Evolutionary conservation across 139 green algal species (phyloP), one percentile per base, ranked within the genome.

Genomic region (Chlamydomonas sphaeroides): DNA sequence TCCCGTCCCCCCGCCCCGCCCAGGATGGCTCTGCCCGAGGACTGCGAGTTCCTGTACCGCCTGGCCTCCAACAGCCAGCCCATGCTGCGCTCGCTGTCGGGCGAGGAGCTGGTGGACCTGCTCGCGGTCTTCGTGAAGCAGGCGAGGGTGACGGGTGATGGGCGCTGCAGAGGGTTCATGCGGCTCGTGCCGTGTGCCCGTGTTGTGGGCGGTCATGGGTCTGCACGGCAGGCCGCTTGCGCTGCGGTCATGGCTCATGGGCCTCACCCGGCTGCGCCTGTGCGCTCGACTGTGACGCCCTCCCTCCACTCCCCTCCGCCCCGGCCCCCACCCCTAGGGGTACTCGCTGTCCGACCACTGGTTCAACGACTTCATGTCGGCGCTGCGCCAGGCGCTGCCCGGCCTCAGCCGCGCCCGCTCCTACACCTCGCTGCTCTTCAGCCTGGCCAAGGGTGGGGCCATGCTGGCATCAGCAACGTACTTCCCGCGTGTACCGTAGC

Each of bases 371-470:
- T 68, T 42, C 56, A 36, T 57, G 57, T 36, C 38, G 6, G 72
- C 72, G 25, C 53, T 80, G 56, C 57, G 57, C 36, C 56, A 56
- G 14, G 36, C 45, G 18, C 72, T 80, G 53, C 72, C 72, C 30
- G 28, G 26, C 23, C 56, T 80, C 6, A 57, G n/a, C 15, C 57
- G 39, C 2, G 56, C 72, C 28, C 56, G 57, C 6, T 41, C 36
- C 18, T 80, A 69, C 72, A 36, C 72, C 36, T n/a, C 72, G 1
- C 39, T 80, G 36, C 56, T 80, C 3, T 80, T 80, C 57, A 59
- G 56, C 36, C 72, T 80, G 28, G 72, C 72, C 25, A 80, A 80
- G 39, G 72, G 72, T 80, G n/a, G 53, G n/a, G n/a, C n/a, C n/a
- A n/a, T n/a, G n/a, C n/a, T n/a, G n/a, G n/a, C n/a, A n/a, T n/a